A percentile compares a stretch with the other conserved stretches of the same genome.
phyloP scores from a whole-genome alignment of 805 yeast species.

The Candida easanensis region DNA sequence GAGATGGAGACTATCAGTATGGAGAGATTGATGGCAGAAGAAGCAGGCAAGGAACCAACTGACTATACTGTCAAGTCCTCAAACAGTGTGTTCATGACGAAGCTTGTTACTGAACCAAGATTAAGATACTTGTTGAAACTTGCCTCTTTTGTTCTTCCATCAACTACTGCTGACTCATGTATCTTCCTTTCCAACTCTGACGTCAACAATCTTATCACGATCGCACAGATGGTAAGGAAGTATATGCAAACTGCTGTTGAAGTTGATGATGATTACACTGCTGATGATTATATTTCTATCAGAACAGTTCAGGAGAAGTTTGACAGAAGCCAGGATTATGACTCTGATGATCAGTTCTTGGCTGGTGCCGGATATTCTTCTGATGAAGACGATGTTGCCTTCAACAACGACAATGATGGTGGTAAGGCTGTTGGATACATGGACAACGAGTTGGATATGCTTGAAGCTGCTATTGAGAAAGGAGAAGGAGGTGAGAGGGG shows the following conservation, averaged over 20 bases:
- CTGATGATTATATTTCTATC: conserved; percentile 31
- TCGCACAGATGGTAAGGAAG: conserved; percentile 37
- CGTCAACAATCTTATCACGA: conserved; percentile 32
- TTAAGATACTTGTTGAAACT: conserved; percentile 44
- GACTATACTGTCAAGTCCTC: conserved; percentile 20
- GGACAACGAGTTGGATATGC: conserved; percentile 20
- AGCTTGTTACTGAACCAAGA: conserved; percentile 45
- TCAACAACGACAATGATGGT: conserved; percentile 23
- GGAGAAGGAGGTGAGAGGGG: conserved; percentile 16
- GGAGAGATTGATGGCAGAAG: conserved; percentile 16
- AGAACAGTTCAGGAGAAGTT: conserved; percentile 32
- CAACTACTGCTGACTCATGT: conserved; percentile 37
- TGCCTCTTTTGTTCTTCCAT: conserved; percentile 46
- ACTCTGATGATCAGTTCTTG: conserved; percentile 32
- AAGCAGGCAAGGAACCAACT: not conserved
- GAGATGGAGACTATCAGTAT: conserved; percentile 35
- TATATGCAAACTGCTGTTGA: conserved; percentile 37
- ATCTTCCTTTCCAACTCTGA: conserved; percentile 35
- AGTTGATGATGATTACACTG: conserved; percentile 34
- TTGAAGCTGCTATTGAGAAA: conserved; percentile 17
- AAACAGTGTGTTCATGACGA: conserved; percentile 22
- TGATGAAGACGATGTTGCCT: conserved; percentile 38
- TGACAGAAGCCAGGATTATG: conserved; percentile 36
- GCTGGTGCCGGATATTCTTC: conserved; percentile 23
- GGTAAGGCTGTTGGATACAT: conserved; percentile 17